phyloP scores from a whole-genome alignment of 108 stramenopile genomes.

The Poteriospumella lacustris region DNA sequence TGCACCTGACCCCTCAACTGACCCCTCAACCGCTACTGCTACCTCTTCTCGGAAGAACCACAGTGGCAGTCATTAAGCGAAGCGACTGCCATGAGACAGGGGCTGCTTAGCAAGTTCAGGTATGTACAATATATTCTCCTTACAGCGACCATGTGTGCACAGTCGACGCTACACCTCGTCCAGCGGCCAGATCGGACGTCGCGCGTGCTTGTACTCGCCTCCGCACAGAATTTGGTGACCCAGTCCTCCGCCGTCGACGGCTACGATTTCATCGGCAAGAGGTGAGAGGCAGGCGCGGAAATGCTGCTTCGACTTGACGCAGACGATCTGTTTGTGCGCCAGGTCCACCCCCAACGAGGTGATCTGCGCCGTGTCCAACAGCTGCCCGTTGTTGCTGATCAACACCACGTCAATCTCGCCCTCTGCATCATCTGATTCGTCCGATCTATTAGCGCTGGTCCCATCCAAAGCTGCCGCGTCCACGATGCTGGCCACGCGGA shows the following conservation, averaged over 20 bases:
- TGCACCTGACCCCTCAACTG: too few species aligned
- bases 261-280: background rate
- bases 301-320: slow-evolving; percentile 15
- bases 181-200: slow-evolving; percentile 24
- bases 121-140: too few species aligned
- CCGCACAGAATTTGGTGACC: background rate
- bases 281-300: slow-evolving; percentile 11
- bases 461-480: too few species aligned
- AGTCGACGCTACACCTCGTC: slow-evolving; percentile 1
- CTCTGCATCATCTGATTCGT: too few species aligned
- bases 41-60: too few species aligned
- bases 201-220: slow-evolving; percentile 10
- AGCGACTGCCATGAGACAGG: too few species aligned
- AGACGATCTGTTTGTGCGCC: background rate
- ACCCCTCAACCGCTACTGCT: too few species aligned
- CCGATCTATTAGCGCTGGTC: too few species aligned
- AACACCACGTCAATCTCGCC: slow-evolving; percentile 1
- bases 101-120: too few species aligned
- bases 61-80: too few species aligned
- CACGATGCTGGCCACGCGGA: background rate
- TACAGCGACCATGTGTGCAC: too few species aligned
- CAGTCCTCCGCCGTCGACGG: slow-evolving; percentile 27
- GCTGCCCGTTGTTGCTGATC: slow-evolving; percentile 21
- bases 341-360: slow-evolving; percentile 18
- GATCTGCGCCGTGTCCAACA: slow-evolving; percentile 15